A percentile compares a stretch with the other conserved stretches of the same genome.
Evolutionary conservation across 2,329 filamentous ascomycete genomes (phyloP).

Genomic region (Peltaster fructicola): DNA sequence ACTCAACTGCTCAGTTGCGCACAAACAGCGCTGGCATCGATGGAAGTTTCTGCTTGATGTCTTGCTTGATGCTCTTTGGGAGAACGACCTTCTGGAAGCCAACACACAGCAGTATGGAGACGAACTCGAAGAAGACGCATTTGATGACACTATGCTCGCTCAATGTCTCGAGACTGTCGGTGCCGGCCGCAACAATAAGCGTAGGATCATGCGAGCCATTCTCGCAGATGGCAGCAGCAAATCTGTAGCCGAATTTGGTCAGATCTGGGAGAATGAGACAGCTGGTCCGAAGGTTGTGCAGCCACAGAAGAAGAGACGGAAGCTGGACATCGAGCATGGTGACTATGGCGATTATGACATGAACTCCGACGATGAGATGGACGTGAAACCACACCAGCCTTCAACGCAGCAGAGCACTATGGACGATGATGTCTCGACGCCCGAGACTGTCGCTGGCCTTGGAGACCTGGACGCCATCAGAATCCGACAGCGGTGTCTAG

Average conservation of each 20-base stretch:
- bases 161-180: constrained; percentile 39
- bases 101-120: no score
- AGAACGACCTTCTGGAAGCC: constrained; percentile 60
- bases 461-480: constrained; percentile 37
- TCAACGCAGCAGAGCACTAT: no score
- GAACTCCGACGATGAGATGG: constrained; percentile 8
- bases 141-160: constrained; percentile 19
- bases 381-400: no score
- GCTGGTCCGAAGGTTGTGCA: constrained; percentile 24
- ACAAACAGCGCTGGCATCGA: constrained; percentile 58
- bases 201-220: constrained; percentile 45
- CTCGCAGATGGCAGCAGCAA: constrained; percentile 46
- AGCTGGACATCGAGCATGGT: constrained; percentile 35
- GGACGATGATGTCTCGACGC: no score
- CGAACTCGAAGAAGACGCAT: constrained; percentile 21
- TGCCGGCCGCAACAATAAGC: constrained; percentile 23
- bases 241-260: constrained; percentile 37
- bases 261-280: constrained; percentile 52
- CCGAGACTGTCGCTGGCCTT: constrained; percentile 8
- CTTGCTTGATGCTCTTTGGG: constrained; percentile 62
- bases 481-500: constrained; percentile 46
- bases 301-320: constrained; percentile 37
- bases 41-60: constrained; percentile 70
- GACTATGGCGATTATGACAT: constrained; percentile 20
- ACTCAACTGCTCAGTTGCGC: constrained; percentile 66